Percentiles rank a stretch among this genome's conserved stretches.
phyloP scores from a whole-genome alignment of 257 asterid genomes.

The Plantago major region DNA sequence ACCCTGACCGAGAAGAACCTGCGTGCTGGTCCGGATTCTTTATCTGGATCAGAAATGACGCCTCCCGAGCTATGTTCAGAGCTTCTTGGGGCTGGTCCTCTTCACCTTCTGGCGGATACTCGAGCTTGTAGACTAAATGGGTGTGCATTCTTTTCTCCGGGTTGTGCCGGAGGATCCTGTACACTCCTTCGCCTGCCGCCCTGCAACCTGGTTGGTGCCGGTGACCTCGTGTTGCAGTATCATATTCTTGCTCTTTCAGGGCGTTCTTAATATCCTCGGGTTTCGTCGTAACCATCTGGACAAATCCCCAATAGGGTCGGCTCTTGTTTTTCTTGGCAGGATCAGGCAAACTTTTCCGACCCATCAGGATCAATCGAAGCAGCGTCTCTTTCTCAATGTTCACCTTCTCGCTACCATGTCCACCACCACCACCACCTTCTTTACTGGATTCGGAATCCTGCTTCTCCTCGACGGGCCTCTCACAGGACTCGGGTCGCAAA shows the following conservation, averaged over 20 bases:
- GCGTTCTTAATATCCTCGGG: slow-evolving; percentile 29
- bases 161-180: slow-evolving; percentile 48
- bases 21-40: slow-evolving; percentile 46
- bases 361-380: slow-evolving; percentile 57
- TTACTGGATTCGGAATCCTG: slow-evolving; percentile 46
- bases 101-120: slow-evolving; percentile 41
- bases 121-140: slow-evolving; percentile 67
- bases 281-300: slow-evolving; percentile 38
- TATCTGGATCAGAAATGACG: slow-evolving; percentile 60
- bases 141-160: slow-evolving; percentile 45
- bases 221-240: slow-evolving; percentile 37
- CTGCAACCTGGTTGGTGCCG: slow-evolving; percentile 28
- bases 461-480: slow-evolving; percentile 28
- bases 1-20: background rate
- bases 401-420: slow-evolving; percentile 31
- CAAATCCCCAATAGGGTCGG: slow-evolving; percentile 39
- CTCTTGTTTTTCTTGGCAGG: slow-evolving; percentile 31
- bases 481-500: slow-evolving; percentile 60
- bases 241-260: slow-evolving; percentile 38
- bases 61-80: slow-evolving; percentile 51
- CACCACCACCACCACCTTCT: slow-evolving; percentile 31
- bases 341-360: slow-evolving; percentile 65
- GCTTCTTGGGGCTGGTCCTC: slow-evolving; percentile 47
- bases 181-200: slow-evolving; percentile 54
- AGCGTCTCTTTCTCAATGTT: slow-evolving; percentile 39